Conservation (phyloP, 2,329 filamentous ascomycete genomes). For the Phaeosphaeriaceae sp. region DNA sequence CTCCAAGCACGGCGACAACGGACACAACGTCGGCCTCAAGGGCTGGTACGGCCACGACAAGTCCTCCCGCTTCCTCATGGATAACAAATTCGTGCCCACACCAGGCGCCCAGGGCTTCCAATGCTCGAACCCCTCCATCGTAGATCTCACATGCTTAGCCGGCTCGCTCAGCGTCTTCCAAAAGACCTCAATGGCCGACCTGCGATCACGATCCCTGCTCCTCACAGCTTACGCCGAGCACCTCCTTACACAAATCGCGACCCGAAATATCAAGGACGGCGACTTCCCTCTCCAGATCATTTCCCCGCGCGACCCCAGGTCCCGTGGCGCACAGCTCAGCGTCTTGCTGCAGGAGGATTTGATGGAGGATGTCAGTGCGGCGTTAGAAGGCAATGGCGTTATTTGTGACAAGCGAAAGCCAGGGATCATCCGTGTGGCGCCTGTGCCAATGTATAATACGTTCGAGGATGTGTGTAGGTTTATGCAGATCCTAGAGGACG, state of each 20-base stretch:
- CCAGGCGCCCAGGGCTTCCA: constrained; percentile 82
- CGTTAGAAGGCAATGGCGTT: constrained; percentile 72
- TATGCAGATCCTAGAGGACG: constrained; percentile 57
- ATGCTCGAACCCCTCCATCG: constrained; percentile 79
- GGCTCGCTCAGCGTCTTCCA: constrained; percentile 77
- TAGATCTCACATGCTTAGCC: constrained; percentile 78
- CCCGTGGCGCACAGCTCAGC: constrained; percentile 82
- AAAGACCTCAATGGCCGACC: constrained; percentile 70
- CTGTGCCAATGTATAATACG: constrained; percentile 82
- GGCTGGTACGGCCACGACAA: constrained; percentile 92
- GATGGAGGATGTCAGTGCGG: constrained; percentile 69
- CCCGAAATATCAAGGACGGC: constrained; percentile 26
- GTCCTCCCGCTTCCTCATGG: constrained; percentile 79
- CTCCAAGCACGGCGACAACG: constrained; percentile 69
- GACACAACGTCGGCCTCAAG: constrained; percentile 69
- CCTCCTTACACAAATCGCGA: constrained; percentile 31
- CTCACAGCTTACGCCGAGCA: constrained; percentile 71
- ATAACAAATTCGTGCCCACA: constrained; percentile 78
- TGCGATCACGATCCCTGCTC: constrained; percentile 74
- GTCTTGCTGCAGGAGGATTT: constrained; percentile 71
- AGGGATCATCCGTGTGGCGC: constrained; percentile 83
- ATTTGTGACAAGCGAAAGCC: constrained; percentile 85
- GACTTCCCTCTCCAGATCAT: constrained; percentile 58
- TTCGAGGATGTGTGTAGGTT: constrained; percentile 70
- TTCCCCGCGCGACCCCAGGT: constrained; percentile 70